A percentile compares a stretch with the other conserved stretches of the same genome.
Conservation (phyloP, 257 asterid species). For the Prunella vulgaris region DNA sequence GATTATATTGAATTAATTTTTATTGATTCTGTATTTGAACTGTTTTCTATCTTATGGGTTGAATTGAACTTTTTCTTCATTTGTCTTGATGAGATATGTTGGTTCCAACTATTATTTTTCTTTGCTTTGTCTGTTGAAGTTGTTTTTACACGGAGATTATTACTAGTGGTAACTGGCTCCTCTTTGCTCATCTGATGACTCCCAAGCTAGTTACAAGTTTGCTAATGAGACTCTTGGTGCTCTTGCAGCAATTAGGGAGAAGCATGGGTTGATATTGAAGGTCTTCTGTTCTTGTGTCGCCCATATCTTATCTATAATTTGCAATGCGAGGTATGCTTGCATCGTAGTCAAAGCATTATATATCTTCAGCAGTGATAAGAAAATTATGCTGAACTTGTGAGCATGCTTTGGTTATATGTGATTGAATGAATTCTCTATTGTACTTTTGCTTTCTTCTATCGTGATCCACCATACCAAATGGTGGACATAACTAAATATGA, state of each 20-base stretch:
- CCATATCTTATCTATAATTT: constrained; percentile 47
- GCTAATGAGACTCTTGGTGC: constrained; percentile 10
- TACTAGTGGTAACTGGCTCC: constrained; percentile 1
- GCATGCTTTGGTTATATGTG: too few species aligned
- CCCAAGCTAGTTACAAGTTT: background rate
- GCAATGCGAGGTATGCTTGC: constrained; percentile 56
- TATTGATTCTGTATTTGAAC: background rate
- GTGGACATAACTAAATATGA: background rate
- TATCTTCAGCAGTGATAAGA: background rate
- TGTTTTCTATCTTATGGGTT: background rate
- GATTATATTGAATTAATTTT: background rate
- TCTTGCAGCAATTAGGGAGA: constrained; percentile 59
- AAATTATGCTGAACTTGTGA: too few species aligned
- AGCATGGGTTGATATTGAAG: constrained; percentile 48
- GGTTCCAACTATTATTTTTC: background rate
- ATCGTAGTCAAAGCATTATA: constrained; percentile 7
- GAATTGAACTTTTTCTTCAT: background rate
- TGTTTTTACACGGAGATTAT: constrained; percentile 1
- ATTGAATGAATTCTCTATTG: too few species aligned
- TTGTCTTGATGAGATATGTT: background rate
- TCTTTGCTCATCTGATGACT: background rate
- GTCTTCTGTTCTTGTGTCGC: constrained; percentile 44
- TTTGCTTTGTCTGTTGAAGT: background rate
- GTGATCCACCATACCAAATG: background rate
- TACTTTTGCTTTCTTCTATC: background rate